Conservation (phyloP, 768 basidiomycete genomes). For the Cubamyces lactineus region DNA sequence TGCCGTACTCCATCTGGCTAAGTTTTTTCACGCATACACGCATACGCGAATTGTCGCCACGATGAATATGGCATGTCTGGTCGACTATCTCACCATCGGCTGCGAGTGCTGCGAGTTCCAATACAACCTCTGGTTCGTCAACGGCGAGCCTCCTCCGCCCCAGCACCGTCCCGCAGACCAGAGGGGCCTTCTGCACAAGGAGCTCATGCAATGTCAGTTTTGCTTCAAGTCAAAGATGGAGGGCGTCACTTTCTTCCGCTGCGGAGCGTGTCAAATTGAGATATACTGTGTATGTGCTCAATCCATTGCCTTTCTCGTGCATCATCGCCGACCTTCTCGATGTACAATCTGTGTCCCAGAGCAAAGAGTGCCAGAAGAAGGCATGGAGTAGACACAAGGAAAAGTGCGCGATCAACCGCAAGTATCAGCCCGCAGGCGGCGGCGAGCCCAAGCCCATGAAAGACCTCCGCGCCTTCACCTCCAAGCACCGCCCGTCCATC, state of each 20-base stretch:
- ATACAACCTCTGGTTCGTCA: slow-evolving; percentile 10
- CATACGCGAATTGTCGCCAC: not conserved
- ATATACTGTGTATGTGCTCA: slow-evolving; percentile 23
- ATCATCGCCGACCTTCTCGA: not conserved
- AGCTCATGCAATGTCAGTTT: slow-evolving; percentile 21
- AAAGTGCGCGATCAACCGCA: slow-evolving; percentile 23
- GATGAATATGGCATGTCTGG: slow-evolving; percentile 6
- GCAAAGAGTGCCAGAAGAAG: slow-evolving; percentile 25
- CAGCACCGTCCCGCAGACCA: slow-evolving; percentile 9
- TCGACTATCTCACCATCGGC: slow-evolving; percentile 12
- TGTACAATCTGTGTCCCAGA: slow-evolving; percentile 9
- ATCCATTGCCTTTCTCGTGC: not conserved
- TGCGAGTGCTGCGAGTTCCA: slow-evolving; percentile 9
- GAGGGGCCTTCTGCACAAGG: slow-evolving; percentile 10
- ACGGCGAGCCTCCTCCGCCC: slow-evolving; percentile 2
- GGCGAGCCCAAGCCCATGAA: slow-evolving; percentile 12
- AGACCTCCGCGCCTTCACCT: slow-evolving; percentile 24
- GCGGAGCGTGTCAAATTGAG: slow-evolving; percentile 21
- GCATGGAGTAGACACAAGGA: slow-evolving; percentile 24
- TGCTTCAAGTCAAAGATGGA: slow-evolving; percentile 21
- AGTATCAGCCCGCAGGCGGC: slow-evolving; percentile 4
- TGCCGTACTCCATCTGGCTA: no score
- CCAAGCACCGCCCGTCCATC: slow-evolving; percentile 27
- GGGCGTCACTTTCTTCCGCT: slow-evolving; percentile 14
- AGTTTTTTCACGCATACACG: not conserved